Conservation (phyloP, 2,329 filamentous ascomycete genomes). For the Westerdykella sp. region DNA sequence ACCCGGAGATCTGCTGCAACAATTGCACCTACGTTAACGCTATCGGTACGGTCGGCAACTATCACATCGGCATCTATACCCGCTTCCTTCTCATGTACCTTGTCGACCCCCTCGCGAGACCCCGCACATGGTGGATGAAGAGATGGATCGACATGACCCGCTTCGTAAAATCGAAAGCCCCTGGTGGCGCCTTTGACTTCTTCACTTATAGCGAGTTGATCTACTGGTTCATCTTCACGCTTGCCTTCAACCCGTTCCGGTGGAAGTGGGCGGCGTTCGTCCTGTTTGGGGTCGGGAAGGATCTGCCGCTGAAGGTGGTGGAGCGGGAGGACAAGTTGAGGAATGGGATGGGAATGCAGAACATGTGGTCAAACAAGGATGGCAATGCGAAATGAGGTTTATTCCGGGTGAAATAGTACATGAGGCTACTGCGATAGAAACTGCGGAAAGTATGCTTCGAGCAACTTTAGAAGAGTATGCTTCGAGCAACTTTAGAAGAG, state of each 20-base stretch:
- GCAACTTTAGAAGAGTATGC: too few species aligned
- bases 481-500: too few species aligned
- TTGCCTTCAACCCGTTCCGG: conserved; percentile 73
- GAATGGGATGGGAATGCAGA: conserved; percentile 46
- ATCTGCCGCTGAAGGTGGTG: conserved; percentile 61
- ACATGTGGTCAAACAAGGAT: conserved; percentile 1
- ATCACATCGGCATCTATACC: conserved; percentile 58
- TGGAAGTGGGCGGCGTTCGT: conserved; percentile 90
- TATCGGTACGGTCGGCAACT: conserved; percentile 58
- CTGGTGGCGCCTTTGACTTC: conserved; percentile 72
- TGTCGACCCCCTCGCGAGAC: conserved; percentile 68
- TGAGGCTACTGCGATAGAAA: too few species aligned
- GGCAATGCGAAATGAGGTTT: too few species aligned
- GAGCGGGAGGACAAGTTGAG: conserved; percentile 57
- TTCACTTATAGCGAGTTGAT: conserved; percentile 81
- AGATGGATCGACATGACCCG: conserved; percentile 82
- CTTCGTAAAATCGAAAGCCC: conserved; percentile 61
- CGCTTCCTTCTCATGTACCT: conserved; percentile 71
- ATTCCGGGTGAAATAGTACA: too few species aligned
- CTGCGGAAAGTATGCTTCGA: too few species aligned
- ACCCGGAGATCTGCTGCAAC: conserved; percentile 69
- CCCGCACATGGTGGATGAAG: conserved; percentile 68
- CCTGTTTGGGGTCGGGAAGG: conserved; percentile 65
- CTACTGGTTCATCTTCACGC: conserved; percentile 79
- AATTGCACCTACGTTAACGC: conserved; percentile 79